Base-by-base conservation (phyloP, 495 filamentous ascomycete genomes). In the Talaromyces wortmannii region DNA sequence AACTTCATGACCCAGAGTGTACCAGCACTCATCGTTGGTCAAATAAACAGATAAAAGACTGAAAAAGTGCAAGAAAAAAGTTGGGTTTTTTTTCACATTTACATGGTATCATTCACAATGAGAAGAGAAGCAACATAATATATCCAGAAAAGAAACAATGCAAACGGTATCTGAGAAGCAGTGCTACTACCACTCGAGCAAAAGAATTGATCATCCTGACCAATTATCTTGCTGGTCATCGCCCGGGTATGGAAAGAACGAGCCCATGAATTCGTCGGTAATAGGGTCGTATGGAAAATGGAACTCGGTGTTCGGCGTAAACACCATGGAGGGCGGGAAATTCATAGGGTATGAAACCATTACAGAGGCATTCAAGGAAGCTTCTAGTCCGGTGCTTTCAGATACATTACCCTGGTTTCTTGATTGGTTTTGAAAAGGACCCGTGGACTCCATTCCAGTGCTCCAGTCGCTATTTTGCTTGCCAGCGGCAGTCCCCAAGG, bases 201-300 rank as follows among this genome's bases (percentile, higher is more conserved):
- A 40, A 40, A 5, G 36, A 40, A 4, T 23, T 4, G 23, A 23
- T 23, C 23, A 23, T 23, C 23, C 23, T 4, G 23, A 23, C 23
- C 23, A 23, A 23, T 23, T 4, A 4, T 15, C 4, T 11, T 15
- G 44, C 7, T 53, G 52, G 23, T 53, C 52, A 52, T 40, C 42
- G 0, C 52, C 52, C 5, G 52, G 52, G 45, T 51, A 16, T 13
- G 74, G 72, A 62, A 77, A 77, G 63, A 77, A 77, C 16, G 72
- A 71, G 10, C 69, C 61, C 50, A 77, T 75, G 17, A 77, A 77
- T 48, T 75, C 68, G 15, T 71, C 71, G 33, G 65, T 69, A 52
- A 77, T 74, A 18, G 72, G 72, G 52, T 77, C 74, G 53, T 75
- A 77, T 2, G 74, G 74, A 60, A 77, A 77, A 32, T 72, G 75